Percentiles rank a stretch among this genome's conserved stretches.
phyloP scores from a whole-genome alignment of 306 rosid genomes.

The Herpetospermum pedunculosum region DNA sequence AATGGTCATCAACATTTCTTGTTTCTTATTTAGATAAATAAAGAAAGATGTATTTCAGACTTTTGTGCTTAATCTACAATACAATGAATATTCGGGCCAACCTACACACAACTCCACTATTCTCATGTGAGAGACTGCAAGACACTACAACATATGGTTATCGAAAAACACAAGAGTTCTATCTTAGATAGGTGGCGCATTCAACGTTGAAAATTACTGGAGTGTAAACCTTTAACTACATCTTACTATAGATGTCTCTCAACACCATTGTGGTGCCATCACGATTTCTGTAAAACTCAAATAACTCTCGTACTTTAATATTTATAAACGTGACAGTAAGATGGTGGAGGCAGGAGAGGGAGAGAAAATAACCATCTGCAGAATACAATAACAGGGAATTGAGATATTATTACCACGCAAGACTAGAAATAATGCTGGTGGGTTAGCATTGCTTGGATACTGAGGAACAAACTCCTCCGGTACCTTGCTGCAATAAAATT shows the following conservation, averaged over 20 bases:
- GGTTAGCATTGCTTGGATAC: constrained; percentile 87
- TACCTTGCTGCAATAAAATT: constrained; percentile 55
- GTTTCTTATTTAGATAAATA: neutral
- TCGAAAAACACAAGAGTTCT: too few species aligned
- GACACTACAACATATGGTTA: too few species aligned
- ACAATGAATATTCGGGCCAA: neutral
- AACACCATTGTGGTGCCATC: neutral
- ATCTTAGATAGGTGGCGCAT: neutral
- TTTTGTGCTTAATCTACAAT: neutral
- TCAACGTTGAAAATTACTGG: neutral
- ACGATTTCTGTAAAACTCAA: neutral
- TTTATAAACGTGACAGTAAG: neutral
- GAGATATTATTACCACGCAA: constrained; percentile 46
- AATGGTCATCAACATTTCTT: neutral
- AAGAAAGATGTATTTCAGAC: neutral
- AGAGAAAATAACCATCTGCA: neutral
- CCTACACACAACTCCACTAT: too few species aligned
- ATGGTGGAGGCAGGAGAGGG: neutral
- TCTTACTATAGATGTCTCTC: neutral
- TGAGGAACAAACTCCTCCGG: constrained; percentile 85
- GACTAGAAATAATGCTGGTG: constrained; percentile 75
- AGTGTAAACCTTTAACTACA: neutral
- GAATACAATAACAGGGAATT: constrained; percentile 1
- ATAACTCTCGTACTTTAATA: neutral
- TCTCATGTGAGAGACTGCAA: too few species aligned